phyloP scores from a whole-genome alignment of 2,329 filamentous ascomycete species.

The Lachnum nothofagi region DNA sequence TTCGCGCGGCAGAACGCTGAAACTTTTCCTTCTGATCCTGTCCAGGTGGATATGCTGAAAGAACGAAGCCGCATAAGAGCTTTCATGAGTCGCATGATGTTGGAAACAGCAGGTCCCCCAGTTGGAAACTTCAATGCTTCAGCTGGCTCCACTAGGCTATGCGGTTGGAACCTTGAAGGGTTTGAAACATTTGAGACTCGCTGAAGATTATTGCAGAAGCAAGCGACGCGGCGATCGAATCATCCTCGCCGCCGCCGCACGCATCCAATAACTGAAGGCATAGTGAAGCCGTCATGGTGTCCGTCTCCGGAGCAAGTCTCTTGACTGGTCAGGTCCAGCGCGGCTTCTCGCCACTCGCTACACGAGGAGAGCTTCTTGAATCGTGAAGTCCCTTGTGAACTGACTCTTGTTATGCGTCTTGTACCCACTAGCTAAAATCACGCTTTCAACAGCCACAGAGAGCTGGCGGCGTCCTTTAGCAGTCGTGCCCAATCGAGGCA shows the following conservation, averaged over 20 bases:
- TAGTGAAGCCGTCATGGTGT: not conserved
- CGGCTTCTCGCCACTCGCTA: not conserved
- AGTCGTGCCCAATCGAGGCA: no score
- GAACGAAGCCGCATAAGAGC: slow-evolving; percentile 17
- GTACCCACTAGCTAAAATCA: not conserved
- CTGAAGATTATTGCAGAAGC: not conserved
- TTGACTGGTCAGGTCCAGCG: not conserved
- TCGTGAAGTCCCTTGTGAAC: not conserved
- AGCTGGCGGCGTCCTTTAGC: no score
- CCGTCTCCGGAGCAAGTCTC: not conserved
- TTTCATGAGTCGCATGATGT: slow-evolving; percentile 19
- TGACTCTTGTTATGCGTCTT: not conserved
- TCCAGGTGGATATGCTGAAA: slow-evolving; percentile 10
- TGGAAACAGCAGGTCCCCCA: slow-evolving; percentile 12
- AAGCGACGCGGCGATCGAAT: slow-evolving; percentile 1
- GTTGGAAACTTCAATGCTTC: slow-evolving; percentile 6
- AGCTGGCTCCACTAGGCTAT: slow-evolving; percentile 8
- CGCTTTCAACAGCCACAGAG: not conserved
- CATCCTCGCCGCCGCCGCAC: slow-evolving; percentile 3
- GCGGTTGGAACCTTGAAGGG: slow-evolving; percentile 1
- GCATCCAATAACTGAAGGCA: not conserved
- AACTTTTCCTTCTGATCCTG: slow-evolving; percentile 14
- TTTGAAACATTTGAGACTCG: not conserved
- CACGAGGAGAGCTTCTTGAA: not conserved
- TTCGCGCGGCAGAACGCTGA: slow-evolving; percentile 10